Evolutionary conservation across 176 grass and related monocot genomes (phyloP), one percentile per base, ranked within the genome.

Genomic region (Bothriochloa decipiens): DNA sequence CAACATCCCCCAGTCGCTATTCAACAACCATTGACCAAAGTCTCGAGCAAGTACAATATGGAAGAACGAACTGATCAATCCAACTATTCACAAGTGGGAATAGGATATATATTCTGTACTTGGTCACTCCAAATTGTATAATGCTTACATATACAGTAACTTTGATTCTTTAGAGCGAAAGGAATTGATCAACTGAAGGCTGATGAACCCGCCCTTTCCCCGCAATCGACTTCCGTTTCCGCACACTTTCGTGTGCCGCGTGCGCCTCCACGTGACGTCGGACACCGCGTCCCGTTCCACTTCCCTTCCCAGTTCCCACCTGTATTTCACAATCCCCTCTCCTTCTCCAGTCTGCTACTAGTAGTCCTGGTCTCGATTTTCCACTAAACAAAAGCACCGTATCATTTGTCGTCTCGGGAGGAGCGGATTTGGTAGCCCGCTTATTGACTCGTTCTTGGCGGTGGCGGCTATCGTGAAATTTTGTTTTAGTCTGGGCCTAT

Each of bases 361-460:
- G 64, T 53, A 13, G 55, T 11, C 20, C 43, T 37, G 20, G 64
- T 68, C 78, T 45, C 78, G 2, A 68, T 52, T 52, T 81, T 68
- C 29, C 43, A 8, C 64, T 36, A 27, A 14, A 67, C 27, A 50
- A 67, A 49, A 57, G 33, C 35, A 61, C 55, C 55, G 22, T 20
- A 58, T 58, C 55, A 6, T 11, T 58, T 58, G 22, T 57, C 10
- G 73, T 33, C 28, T 55, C 49, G 55, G 25, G 11, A 49, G 70
- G 22, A 27, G 29, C 39, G 66, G 80, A 50, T 81, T 16, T 32
- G 53, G 74, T 62, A 15, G 32, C 69, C 29, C 35, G 36, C 23
- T 45, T 65, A 29, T 86, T 90, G 80, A 40, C 86, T 74, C 37
- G 49, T 87, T 80, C 75, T 65, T 80, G 84, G 80, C 80, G 67